Conservation (phyloP, 208 protist genomes). For the Leishmania lainsoni region DNA sequence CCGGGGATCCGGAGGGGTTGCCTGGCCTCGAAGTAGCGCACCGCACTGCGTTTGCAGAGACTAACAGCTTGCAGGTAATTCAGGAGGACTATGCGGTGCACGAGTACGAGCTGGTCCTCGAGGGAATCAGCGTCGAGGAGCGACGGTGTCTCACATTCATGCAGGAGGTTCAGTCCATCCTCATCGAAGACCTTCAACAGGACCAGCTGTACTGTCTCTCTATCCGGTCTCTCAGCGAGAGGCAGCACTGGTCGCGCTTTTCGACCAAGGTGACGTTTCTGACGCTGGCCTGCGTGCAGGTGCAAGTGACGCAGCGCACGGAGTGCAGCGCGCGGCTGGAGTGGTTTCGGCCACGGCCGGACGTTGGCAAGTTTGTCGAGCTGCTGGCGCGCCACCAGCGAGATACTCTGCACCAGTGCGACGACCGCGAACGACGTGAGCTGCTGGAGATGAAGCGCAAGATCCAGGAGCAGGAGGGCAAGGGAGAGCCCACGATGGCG, state of each 20-base stretch:
- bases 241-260: constrained; percentile 83
- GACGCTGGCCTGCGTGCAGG: constrained; percentile 72
- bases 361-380: constrained; percentile 50
- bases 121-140: constrained; percentile 67
- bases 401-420: constrained; percentile 68
- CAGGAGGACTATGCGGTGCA: constrained; percentile 78
- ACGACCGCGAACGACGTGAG: constrained; percentile 80
- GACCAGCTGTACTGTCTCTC: constrained; percentile 85
- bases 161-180: constrained; percentile 49
- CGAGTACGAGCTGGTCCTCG: constrained; percentile 75
- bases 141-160: constrained; percentile 51
- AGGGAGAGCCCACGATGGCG: constrained; percentile 42
- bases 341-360: constrained; percentile 61
- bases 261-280: constrained; percentile 82
- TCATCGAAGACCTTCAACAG: constrained; percentile 65
- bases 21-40: background rate
- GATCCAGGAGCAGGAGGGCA: constrained; percentile 77
- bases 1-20: background rate
- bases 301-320: constrained; percentile 62
- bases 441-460: constrained; percentile 83
- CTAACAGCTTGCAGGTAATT: constrained; percentile 41
- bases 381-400: constrained; percentile 50
- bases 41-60: background rate
- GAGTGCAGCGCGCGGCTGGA: constrained; percentile 68
- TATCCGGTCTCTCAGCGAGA: constrained; percentile 78